Evolutionary conservation across 2,329 filamentous ascomycete genomes (phyloP).

Genomic region (Knoxdaviesia proteae): DNA sequence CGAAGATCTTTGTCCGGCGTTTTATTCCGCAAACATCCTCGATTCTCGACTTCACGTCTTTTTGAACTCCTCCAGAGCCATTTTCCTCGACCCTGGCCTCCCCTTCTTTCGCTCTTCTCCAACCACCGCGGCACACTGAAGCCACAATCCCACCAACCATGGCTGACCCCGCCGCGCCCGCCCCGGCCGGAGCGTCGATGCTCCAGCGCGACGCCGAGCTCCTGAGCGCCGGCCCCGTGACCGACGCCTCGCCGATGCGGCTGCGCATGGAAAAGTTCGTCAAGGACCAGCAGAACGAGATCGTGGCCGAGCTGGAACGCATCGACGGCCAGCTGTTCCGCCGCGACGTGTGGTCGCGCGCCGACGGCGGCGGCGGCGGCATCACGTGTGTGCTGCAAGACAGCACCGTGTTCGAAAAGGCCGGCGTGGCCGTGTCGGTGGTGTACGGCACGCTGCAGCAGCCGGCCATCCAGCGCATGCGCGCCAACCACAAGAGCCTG

Average conservation of each 20-base stretch:
- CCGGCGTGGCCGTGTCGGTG: conserved; percentile 81
- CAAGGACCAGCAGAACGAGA: conserved; percentile 75
- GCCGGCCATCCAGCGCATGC: conserved; percentile 79
- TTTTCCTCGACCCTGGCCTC: too few species aligned
- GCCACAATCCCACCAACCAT: too few species aligned
- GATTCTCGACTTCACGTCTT: too few species aligned
- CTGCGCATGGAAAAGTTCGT: conserved; percentile 95
- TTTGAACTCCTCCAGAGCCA: too few species aligned
- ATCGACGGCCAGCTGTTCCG: conserved; percentile 70
- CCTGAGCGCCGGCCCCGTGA: conserved; percentile 47
- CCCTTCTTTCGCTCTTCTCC: too few species aligned
- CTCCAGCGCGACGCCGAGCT: conserved; percentile 52
- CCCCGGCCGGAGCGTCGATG: conserved; percentile 1
- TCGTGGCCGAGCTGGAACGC: conserved; percentile 62
- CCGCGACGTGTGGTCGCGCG: conserved; percentile 69
- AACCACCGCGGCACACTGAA: too few species aligned
- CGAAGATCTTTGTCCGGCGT: not conserved
- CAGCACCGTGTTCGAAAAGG: conserved; percentile 94
- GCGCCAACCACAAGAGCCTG: conserved; percentile 81
- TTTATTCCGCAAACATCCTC: not conserved
- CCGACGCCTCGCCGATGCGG: conserved; percentile 73
- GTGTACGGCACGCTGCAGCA: conserved; percentile 84
- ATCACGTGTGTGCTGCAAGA: conserved; percentile 91
- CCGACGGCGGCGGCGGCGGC: conserved; percentile 79
- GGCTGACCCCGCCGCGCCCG: not conserved